Percentiles rank a stretch among this genome's conserved stretches.
Evolutionary conservation across 495 filamentous ascomycete genomes (phyloP).

Genomic region (Lasiosphaeria ovina): DNA sequence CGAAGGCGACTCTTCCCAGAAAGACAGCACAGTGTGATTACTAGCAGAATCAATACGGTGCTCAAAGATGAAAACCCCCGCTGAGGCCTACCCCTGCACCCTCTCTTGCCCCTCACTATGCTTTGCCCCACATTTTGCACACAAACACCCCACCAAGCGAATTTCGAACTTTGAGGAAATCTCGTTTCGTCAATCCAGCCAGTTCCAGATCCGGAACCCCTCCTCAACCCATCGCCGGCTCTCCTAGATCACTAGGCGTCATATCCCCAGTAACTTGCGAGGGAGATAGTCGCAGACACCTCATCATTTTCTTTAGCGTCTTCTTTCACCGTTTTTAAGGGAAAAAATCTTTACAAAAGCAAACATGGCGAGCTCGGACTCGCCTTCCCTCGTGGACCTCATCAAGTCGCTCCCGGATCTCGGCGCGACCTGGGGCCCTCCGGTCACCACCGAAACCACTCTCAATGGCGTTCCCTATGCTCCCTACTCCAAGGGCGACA

Average conservation of each 20-base stretch:
- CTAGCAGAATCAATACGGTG: no score
- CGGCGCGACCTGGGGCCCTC: slow-evolving; percentile 81
- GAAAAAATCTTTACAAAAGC: background rate
- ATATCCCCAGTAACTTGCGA: background rate
- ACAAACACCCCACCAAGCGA: slow-evolving; percentile 25
- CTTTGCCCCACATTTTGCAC: slow-evolving; percentile 22
- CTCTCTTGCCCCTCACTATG: background rate
- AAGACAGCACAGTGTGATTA: no score
- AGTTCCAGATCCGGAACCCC: slow-evolving; percentile 8
- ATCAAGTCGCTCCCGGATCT: slow-evolving; percentile 56
- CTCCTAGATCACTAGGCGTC: background rate
- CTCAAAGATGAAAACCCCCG: no score
- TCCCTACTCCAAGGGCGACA: slow-evolving; percentile 97
- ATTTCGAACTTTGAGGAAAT: slow-evolving; percentile 27
- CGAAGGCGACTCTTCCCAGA: no score
- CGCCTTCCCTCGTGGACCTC: slow-evolving; percentile 49
- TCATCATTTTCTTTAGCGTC: background rate
- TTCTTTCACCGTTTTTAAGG: no score
- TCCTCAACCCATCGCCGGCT: slow-evolving; percentile 4
- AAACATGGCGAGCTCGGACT: slow-evolving; percentile 27
- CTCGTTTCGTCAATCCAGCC: background rate
- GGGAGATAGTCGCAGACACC: background rate
- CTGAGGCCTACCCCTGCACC: background rate
- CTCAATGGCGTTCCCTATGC: slow-evolving; percentile 94
- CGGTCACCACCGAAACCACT: slow-evolving; percentile 75